Evolutionary conservation across 169 alveolate species (phyloP).

Genomic region (Eimeria falciformis): DNA sequence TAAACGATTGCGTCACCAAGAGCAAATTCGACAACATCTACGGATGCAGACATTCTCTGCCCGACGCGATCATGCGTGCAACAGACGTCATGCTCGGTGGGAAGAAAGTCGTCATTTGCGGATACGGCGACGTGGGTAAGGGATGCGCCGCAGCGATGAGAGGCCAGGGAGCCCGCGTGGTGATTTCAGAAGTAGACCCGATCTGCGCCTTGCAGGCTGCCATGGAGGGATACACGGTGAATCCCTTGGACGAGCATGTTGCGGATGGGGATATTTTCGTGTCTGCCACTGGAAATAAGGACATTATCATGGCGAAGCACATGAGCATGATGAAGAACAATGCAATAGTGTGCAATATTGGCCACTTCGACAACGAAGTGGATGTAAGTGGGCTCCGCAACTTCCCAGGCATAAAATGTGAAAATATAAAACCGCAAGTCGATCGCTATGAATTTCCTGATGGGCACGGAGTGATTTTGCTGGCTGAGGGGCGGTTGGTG

Average conservation of each 20-base stretch:
- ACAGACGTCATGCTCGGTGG: conserved; percentile 99
- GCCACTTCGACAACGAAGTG: conserved; percentile 99
- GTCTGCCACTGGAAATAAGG: conserved; percentile 97
- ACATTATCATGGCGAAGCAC: conserved; percentile 94
- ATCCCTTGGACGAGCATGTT: conserved; percentile 92
- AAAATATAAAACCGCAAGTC: conserved; percentile 95
- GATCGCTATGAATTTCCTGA: conserved; percentile 88
- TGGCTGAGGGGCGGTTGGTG: conserved; percentile 98
- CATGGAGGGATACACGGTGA: conserved; percentile 98
- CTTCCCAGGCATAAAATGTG: conserved; percentile 90
- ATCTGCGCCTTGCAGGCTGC: conserved; percentile 97
- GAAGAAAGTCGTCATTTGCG: conserved; percentile 96
- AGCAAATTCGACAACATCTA: conserved; percentile 98
- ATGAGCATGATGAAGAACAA: conserved; percentile 98
- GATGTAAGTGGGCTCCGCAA: conserved; percentile 94
- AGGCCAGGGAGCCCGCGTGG: conserved; percentile 98
- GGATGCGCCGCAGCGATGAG: conserved; percentile 98
- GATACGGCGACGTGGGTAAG: conserved; percentile 99
- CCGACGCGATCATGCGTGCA: conserved; percentile 98
- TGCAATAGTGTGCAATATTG: conserved; percentile 94
- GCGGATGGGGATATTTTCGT: conserved; percentile 96
- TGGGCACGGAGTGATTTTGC: conserved; percentile 94
- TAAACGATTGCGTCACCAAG: conserved; percentile 98
- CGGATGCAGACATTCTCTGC: conserved; percentile 99
- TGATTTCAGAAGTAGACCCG: conserved; percentile 98